phyloP scores from a whole-genome alignment of 1,284 basidiomycete species.

The Cutaneotrichosporon dermatis region DNA sequence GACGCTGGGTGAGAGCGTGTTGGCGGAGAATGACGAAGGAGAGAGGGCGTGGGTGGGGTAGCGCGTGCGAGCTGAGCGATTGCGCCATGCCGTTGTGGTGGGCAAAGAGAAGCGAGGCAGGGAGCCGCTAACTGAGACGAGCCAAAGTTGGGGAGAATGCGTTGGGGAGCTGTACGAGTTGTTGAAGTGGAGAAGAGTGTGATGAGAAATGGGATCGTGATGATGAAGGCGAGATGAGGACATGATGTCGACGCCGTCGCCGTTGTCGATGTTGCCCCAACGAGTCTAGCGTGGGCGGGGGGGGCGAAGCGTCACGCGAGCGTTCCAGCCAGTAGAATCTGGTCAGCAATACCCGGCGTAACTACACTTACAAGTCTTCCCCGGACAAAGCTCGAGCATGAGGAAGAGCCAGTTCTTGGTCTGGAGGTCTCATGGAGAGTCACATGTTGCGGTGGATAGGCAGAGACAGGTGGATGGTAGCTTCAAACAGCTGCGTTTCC shows the following conservation, averaged over 20 bases:
- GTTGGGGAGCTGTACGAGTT: slow-evolving; percentile 35
- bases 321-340: slow-evolving; percentile 93
- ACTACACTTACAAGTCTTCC: slow-evolving; percentile 59
- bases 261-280: slow-evolving; percentile 21
- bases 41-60: slow-evolving; percentile 89
- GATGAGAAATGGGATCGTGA: slow-evolving; percentile 47
- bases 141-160: slow-evolving; percentile 25
- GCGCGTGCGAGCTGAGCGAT: slow-evolving; percentile 30
- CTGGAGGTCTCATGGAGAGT: slow-evolving; percentile 87
- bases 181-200: slow-evolving; percentile 37
- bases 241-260: slow-evolving; percentile 27
- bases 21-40: slow-evolving; percentile 84
- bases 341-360: slow-evolving; percentile 6
- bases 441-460: slow-evolving; percentile 91
- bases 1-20: slow-evolving; percentile 78
- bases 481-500: slow-evolving; percentile 83
- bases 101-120: slow-evolving; percentile 41
- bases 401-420: slow-evolving; percentile 74
- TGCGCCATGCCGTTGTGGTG: slow-evolving; percentile 36
- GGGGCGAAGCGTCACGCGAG: slow-evolving; percentile 74
- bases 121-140: slow-evolving; percentile 26
- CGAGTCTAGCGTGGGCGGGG: slow-evolving; percentile 53
- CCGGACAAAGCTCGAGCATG: slow-evolving; percentile 87
- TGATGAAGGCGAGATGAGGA: slow-evolving; percentile 48
- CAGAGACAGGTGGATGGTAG: slow-evolving; percentile 90